Base-by-base conservation (phyloP, 805 yeast genomes). In the Saturnispora gosingensis region DNA sequence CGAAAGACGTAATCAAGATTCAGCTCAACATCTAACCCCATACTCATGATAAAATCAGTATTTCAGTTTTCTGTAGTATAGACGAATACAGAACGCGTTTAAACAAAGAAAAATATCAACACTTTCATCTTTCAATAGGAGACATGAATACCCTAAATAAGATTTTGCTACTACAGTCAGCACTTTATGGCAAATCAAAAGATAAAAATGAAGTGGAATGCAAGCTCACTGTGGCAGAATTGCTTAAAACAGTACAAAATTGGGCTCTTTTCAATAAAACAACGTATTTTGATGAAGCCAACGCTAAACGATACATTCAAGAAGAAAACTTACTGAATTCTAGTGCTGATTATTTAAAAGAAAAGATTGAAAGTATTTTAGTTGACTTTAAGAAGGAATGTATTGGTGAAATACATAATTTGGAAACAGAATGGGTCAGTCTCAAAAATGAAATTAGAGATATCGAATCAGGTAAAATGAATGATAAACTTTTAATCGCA, bases 381-480 rank as follows among this genome's bases (percentile, higher is more conserved):
- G 6, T 13, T 11, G 18, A 13, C 5, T 68, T 67, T 51, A 67
- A 67, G 50, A 66, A 66, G 45, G 54, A 61, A 11, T 61, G 70
- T 2, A 53, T 68, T 16, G 57, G 57, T 16, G 71, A 67, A 36
- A 65, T 68, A 53, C 72, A 75, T 25, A 63, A 63, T 52, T 67
- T 73, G 13, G 78, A 74, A 54, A 54, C 56, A 34, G 64, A 60
- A 15, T 73, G 69, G 59, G 65, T 64, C 40, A 58, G 50, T 18
- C 67, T 66, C 43, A 63, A 66, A 44, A 56, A 58, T 11, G 77
- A 74, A 51, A 72, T 74, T 7, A 70, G 68, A 25, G 59, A 64
- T 56, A 72, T 74, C 15, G 75, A 71, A 47, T 61, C 62, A 36
- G 77, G 77, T 1, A 66, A 66, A 48, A 61, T 72, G 56, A 73